Evolutionary conservation across 2,329 filamentous ascomycete genomes (phyloP), one percentile per base, ranked within the genome.

Genomic region (Exophiala viscosa): DNA sequence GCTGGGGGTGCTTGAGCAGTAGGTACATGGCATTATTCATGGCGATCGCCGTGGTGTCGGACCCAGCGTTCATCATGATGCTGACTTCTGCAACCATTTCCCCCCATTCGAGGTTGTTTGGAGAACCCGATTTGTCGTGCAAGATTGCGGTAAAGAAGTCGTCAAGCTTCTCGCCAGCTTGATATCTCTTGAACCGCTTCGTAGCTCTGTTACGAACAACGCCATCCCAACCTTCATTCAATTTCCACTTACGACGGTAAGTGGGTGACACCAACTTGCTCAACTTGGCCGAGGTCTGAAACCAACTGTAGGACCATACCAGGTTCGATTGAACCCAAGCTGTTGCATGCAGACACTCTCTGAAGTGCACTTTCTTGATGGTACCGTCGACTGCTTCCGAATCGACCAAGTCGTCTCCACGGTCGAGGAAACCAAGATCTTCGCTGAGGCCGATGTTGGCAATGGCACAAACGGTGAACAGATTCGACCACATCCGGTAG

Each of bases 161-260:
- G 45, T 77, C 73, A 0, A 80, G 67, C 54, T 76, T 75, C 64
- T 82, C 78, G n/a, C 77, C 77, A 1, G 64, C 65, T 15, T 70
- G 62, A 57, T 79, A 78, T 3, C 76, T 67, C 49, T 70, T 60
- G 17, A 79, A 62, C 1, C 77, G 70, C 36, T 73, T 61, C 1
- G 65, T 69, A 0, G 76, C 69, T 1, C 72, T 72, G 43, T 73
- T 69, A 14, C 69, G 65, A 0, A 75, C 71, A 45, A 79, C 75
- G 23, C 68, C 75, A 17, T 79, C 66, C 70, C 69, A 79, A 48
- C 70, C 60, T 10, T 53, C 35, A 45, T 58, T 58, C 11, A 62
- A 43, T 7, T 41, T 50, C 58, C 60, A 63, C 48, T 60, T 56
- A 1, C 44, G 33, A 2, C 45, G 55, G 47, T 62, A 65, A 2